Base-by-base conservation (phyloP, 352 stramenopile genomes). In the Globisporangium canariense region DNA sequence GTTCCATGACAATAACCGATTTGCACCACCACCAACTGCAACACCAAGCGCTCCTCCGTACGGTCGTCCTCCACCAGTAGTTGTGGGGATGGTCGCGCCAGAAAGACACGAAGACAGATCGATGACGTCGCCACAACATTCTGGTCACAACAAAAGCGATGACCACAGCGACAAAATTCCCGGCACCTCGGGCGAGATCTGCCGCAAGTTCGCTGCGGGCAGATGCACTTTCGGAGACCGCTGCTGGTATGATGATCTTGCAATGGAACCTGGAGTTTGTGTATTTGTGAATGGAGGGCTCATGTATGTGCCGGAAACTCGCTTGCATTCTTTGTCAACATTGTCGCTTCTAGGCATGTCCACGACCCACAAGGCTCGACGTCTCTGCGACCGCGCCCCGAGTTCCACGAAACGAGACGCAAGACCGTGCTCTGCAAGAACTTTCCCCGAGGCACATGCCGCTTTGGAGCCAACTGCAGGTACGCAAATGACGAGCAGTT, bases 391-490 rank as follows among this genome's bases (percentile, higher is more conserved):
- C 50, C 70, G 11, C 74, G 62, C 2, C 28, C 64, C 14, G 82
- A 90, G 62, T 76, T 76, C 55, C 68, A 72, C 43, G 73, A 89
- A 38, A 52, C 56, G 32, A 80, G 74, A 66, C 80, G 79, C 47
- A 93, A 95, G 74, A 92, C 86, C 10, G 78, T 86, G 64, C 65
- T 94, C 32, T 94, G 86, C 69, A 78, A 77, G 43, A 91, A 92
- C 60, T 93, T 78, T 59, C 84, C 83, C 2, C 58, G 75, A 28
- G 83, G 83, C 5, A 86, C 67, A n/a, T 95, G 86, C 65, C 83
- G 84, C 58, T 95, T 83, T 76, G 86, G 86, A 60, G 84, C 90
- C 74, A 88, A 86, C 45, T 95, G 86, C 83, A 93, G 77, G 83
- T 94, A 84, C 65, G 70, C 71, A 70, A 54, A 30, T 47, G 41